Evolutionary conservation across 306 rosid species (phyloP).

Genomic region (Carpinus viminea): DNA sequence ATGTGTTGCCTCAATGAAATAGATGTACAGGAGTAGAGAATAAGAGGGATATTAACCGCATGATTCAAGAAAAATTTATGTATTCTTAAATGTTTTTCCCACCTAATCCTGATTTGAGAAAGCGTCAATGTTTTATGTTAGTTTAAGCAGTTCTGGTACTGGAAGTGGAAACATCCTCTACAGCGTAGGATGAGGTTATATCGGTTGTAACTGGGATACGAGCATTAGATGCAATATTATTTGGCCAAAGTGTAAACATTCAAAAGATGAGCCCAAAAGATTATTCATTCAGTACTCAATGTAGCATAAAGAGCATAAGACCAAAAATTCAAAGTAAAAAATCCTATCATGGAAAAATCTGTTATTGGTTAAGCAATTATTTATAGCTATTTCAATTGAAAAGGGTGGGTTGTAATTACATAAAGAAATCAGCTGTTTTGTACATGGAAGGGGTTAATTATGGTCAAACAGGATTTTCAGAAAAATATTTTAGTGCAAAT

Average conservation of each 20-base stretch:
- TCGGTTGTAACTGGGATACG: too few relatives aligned
- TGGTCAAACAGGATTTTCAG: neutral
- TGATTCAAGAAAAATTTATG: too few relatives aligned
- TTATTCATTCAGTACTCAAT: neutral
- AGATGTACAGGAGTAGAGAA: neutral
- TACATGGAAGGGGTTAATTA: neutral
- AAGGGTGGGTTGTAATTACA: neutral
- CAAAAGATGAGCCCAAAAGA: neutral
- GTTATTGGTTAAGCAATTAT: neutral
- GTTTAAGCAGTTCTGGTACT: too few relatives aligned
- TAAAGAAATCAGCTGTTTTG: neutral
- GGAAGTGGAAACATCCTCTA: neutral
- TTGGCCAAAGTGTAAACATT: neutral
- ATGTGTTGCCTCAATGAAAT: slow-evolving; percentile 22
- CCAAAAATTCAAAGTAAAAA: neutral
- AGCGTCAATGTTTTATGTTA: neutral
- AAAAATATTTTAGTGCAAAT: neutral
- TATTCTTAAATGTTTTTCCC: neutral
- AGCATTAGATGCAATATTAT: too few relatives aligned
- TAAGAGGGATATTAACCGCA: neutral
- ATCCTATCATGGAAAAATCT: neutral
- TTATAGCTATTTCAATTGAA: neutral
- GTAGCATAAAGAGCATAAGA: neutral
- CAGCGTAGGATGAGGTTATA: too few relatives aligned
- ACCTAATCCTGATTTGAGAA: neutral